A percentile compares a stretch with the other conserved stretches of the same genome.
These are phyloP conservation scores for Kodamaea hsintzibuensis DNA, from an alignment of 805 yeast species.

Conservation along the genomic window DNA sequence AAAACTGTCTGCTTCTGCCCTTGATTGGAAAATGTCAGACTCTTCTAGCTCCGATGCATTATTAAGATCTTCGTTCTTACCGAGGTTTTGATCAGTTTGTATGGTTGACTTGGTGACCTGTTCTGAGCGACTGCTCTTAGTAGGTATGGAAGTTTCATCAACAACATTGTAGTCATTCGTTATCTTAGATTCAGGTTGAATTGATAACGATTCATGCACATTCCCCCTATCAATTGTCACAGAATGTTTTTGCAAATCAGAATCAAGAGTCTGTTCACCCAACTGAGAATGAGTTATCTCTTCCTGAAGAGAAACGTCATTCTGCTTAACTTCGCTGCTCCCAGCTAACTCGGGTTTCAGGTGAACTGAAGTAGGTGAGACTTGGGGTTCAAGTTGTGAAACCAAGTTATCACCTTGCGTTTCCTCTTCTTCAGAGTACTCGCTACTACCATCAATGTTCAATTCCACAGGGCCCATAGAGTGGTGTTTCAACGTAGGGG, in stretches of 20 bases:
- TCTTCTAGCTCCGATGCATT: not conserved
- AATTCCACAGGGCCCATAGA: not conserved
- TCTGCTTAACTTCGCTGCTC: not conserved
- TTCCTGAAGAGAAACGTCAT: not conserved
- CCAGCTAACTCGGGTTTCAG: not conserved
- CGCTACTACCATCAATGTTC: not conserved
- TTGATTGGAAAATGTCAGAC: not conserved
- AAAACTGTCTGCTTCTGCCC: not conserved
- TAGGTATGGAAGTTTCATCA: conserved; percentile 7
- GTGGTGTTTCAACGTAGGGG: conserved; percentile 1
- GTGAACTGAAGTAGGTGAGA: not conserved
- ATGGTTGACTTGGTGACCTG: conserved; percentile 7
- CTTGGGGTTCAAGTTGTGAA: not conserved
- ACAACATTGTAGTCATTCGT: not conserved
- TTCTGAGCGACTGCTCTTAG: conserved; percentile 3
- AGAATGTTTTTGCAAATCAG: not conserved
- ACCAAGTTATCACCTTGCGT: not conserved
- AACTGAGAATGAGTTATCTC: not conserved
- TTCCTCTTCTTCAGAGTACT: not conserved
- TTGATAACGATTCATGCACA: not conserved
- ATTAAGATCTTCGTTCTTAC: not conserved
- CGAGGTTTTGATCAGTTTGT: conserved; percentile 4
- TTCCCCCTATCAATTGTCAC: not conserved
- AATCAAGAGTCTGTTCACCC: not conserved
- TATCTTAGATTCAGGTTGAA: not conserved